A percentile compares a stretch with the other conserved stretches of the same genome.
phyloP scores from a whole-genome alignment of 106 monocot genomes.

The Ottelia alismoides region DNA sequence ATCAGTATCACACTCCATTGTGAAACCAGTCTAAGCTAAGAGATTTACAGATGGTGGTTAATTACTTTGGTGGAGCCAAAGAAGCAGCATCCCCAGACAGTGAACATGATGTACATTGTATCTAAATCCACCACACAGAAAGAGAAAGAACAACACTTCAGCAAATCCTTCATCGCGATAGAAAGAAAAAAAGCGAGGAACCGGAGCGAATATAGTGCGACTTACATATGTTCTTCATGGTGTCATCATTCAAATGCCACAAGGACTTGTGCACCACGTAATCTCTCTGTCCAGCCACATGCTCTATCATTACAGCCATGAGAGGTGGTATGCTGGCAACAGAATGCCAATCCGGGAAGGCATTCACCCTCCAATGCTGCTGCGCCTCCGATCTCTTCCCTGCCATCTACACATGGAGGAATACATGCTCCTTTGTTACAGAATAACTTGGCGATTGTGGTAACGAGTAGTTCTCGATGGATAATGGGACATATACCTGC shows the following conservation, averaged over 20 bases:
- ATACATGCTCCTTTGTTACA: too few species aligned
- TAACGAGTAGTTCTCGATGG: too few species aligned
- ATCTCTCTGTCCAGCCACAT: conserved; percentile 44
- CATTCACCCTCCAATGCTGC: conserved; percentile 41
- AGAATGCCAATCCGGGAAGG: conserved; percentile 39
- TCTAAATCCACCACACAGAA: too few species aligned
- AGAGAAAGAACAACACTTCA: too few species aligned
- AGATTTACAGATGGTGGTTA: too few species aligned
- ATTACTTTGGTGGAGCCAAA: conserved; percentile 76
- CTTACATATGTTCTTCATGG: conserved; percentile 74
- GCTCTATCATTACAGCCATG: conserved; percentile 82
- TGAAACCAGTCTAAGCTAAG: background rate
- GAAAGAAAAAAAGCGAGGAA: background rate
- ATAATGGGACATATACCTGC: too few species aligned
- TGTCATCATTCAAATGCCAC: conserved; percentile 73
- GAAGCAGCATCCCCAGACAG: conserved; percentile 85
- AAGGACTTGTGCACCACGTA: conserved; percentile 63
- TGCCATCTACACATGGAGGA: background rate
- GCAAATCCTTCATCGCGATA: background rate
- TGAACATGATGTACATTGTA: conserved; percentile 87
- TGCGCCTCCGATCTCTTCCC: conserved; percentile 3
- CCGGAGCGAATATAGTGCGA: background rate
- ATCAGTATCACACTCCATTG: background rate
- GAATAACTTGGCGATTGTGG: background rate
- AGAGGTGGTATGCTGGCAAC: conserved; percentile 31